These are phyloP conservation scores for Aspergillus panamensis DNA, from an alignment of 495 filamentous ascomycete species.

Conservation along the genomic window DNA sequence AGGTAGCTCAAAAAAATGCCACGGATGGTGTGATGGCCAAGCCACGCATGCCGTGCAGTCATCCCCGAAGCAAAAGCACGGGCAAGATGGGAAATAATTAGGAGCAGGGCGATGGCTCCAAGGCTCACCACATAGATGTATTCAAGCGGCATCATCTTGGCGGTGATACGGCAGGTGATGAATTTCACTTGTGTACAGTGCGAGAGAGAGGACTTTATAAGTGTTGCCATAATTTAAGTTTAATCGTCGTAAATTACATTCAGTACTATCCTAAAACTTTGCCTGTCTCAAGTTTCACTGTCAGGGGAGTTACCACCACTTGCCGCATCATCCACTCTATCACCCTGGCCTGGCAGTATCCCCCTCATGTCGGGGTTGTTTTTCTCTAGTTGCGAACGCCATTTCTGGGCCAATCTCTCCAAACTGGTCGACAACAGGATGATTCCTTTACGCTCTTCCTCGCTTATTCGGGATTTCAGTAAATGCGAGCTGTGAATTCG, in stretches of 20 bases:
- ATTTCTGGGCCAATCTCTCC: not conserved
- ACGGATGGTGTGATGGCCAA: not conserved
- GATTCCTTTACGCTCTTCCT: constrained; percentile 5
- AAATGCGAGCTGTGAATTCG: not conserved
- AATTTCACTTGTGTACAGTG: too few relatives aligned
- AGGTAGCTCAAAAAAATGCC: constrained; percentile 4
- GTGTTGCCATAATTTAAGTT: too few relatives aligned
- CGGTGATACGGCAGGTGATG: too few relatives aligned
- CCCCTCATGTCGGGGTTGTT: not conserved
- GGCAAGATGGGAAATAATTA: not conserved
- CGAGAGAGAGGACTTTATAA: too few relatives aligned
- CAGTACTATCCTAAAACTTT: too few relatives aligned
- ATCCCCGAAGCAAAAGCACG: not conserved
- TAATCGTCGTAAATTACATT: not conserved
- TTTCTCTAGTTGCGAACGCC: not conserved
- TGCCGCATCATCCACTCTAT: too few relatives aligned
- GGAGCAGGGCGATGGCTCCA: not conserved
- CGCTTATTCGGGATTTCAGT: not conserved
- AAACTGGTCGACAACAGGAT: constrained; percentile 7
- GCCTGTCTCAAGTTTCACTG: too few relatives aligned
- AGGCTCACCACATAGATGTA: not conserved
- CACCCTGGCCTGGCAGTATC: not conserved
- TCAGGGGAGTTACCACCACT: too few relatives aligned
- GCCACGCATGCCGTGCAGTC: not conserved
- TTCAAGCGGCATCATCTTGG: not conserved